Evolutionary conservation across 805 yeast species (phyloP).

Genomic region (Candida namnaoensis): DNA sequence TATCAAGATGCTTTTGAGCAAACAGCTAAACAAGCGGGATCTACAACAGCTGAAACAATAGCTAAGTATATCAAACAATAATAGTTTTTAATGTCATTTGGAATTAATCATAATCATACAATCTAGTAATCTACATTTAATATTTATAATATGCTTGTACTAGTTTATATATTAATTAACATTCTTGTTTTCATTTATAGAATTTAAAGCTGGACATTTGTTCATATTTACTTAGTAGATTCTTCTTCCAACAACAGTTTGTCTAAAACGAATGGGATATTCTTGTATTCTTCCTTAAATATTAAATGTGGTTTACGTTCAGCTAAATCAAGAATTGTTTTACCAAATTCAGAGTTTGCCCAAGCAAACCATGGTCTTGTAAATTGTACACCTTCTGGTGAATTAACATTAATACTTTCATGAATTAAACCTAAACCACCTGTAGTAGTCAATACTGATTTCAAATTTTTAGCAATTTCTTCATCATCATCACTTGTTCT

Average conservation of each 20-base stretch:
- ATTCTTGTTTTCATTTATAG: too few relatives aligned
- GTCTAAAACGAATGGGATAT: slow-evolving; percentile 1
- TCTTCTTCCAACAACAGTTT: too few relatives aligned
- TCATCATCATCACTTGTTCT: slow-evolving; percentile 67
- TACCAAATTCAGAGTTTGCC: slow-evolving; percentile 90
- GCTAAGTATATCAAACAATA: slow-evolving; percentile 52
- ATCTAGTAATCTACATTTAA: too few relatives aligned
- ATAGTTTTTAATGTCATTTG: neutral
- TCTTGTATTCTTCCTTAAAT: slow-evolving; percentile 33
- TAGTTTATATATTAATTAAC: too few relatives aligned
- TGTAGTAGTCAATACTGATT: slow-evolving; percentile 49
- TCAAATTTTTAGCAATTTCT: slow-evolving; percentile 48
- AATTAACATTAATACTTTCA: slow-evolving; percentile 66
- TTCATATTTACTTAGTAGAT: too few relatives aligned
- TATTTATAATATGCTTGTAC: too few relatives aligned
- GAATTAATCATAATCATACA: too few relatives aligned
- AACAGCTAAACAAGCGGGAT: slow-evolving; percentile 51
- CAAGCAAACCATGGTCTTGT: slow-evolving; percentile 92
- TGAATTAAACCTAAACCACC: slow-evolving; percentile 77
- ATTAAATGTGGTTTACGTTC: slow-evolving; percentile 64
- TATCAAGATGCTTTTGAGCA: slow-evolving; percentile 67
- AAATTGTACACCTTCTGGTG: slow-evolving; percentile 34
- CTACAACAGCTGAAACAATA: slow-evolving; percentile 64
- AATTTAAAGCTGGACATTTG: too few relatives aligned
- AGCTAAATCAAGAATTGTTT: slow-evolving; percentile 73